Conservation (phyloP, 192 early-diverging fungal species). For the Linderina pennispora region DNA sequence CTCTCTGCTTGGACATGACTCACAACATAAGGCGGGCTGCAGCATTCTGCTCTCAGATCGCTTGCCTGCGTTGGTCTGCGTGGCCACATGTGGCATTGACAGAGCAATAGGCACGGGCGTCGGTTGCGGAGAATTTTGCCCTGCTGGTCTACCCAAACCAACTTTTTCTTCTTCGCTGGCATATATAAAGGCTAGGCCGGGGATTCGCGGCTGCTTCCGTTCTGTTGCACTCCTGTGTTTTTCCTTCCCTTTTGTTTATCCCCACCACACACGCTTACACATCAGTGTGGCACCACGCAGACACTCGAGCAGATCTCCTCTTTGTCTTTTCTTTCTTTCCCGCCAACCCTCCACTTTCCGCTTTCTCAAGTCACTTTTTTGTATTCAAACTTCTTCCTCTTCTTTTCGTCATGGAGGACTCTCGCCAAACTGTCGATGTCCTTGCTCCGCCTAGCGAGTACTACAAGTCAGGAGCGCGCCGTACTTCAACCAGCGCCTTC, state of each 20-base stretch:
- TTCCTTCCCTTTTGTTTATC: neutral
- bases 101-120: no score
- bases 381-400: neutral
- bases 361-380: neutral
- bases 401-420: constrained; percentile 10
- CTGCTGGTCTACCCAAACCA: no score
- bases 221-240: neutral
- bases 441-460: constrained; percentile 36
- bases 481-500: constrained; percentile 16
- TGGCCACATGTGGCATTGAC: no score
- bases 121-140: no score
- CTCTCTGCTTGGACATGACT: no score
- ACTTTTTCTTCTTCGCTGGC: no score
- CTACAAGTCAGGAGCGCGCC: constrained; percentile 15
- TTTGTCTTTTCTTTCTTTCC: neutral
- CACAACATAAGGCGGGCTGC: no score
- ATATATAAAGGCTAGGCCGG: no score
- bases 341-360: neutral
- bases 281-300: neutral
- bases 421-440: constrained; percentile 12
- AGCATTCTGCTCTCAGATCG: no score
- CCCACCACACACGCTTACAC: neutral
- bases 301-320: neutral
- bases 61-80: no score
- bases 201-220: no score